Conservation (phyloP, 2,329 filamentous ascomycete species). For the Helminthosporium solani region DNA sequence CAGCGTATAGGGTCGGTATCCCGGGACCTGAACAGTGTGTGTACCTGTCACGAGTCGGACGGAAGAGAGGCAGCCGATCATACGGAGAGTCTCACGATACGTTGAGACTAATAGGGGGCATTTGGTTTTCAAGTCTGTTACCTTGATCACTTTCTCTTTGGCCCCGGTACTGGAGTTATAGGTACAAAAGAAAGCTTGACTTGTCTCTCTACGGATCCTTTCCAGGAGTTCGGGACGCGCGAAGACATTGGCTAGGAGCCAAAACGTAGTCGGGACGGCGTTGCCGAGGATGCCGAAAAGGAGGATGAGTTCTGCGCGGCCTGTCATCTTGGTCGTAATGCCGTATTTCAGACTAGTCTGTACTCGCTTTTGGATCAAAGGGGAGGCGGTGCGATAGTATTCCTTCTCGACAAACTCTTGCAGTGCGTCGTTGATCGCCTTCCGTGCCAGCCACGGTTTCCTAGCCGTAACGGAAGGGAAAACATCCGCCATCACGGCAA, state of each 20-base stretch:
- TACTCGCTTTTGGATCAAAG: slow-evolving; percentile 26
- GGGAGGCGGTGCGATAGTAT: slow-evolving; percentile 20
- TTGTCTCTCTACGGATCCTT: slow-evolving; percentile 42
- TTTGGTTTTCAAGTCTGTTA: slow-evolving; percentile 11
- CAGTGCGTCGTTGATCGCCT: slow-evolving; percentile 20
- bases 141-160: slow-evolving; percentile 8
- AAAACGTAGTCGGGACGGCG: slow-evolving; percentile 47
- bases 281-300: slow-evolving; percentile 46
- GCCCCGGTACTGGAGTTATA: background rate
- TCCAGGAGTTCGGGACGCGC: slow-evolving; percentile 40
- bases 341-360: slow-evolving; percentile 18
- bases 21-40: slow-evolving; percentile 36
- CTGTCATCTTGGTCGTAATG: slow-evolving; percentile 12
- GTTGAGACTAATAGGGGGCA: slow-evolving; percentile 48
- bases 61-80: slow-evolving; percentile 41
- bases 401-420: slow-evolving; percentile 23
- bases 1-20: slow-evolving; percentile 38
- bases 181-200: slow-evolving; percentile 1
- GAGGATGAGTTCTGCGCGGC: slow-evolving; percentile 20
- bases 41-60: slow-evolving; percentile 45
- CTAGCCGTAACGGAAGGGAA: slow-evolving; percentile 41
- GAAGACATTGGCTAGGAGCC: slow-evolving; percentile 47
- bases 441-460: slow-evolving; percentile 38
- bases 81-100: slow-evolving; percentile 50
- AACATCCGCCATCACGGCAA: slow-evolving; percentile 31